Percentiles rank a stretch among this genome's conserved stretches.
These are phyloP conservation scores for Mucor plumbeus DNA, from an alignment of 371 early-diverging fungal genomes.

Conservation along the genomic window DNA sequence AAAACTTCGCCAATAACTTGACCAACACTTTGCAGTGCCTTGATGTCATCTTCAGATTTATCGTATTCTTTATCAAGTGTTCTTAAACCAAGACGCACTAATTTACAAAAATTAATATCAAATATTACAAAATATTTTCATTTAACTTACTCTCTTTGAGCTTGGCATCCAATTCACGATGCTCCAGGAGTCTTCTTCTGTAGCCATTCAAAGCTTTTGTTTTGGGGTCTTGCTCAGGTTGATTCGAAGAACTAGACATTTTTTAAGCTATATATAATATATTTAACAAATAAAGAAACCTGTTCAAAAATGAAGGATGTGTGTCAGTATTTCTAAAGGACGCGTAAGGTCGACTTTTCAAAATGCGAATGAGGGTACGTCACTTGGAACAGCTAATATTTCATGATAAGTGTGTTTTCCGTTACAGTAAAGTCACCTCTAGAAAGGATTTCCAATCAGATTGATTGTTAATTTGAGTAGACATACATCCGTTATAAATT, in stretches of 20 bases:
- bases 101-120: slow-evolving; percentile 1
- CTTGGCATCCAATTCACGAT: slow-evolving; percentile 93
- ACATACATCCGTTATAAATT: too few species aligned
- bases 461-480: not conserved
- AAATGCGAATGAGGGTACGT: slow-evolving; percentile 2
- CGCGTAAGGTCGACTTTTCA: slow-evolving; percentile 18
- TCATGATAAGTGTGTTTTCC: too few species aligned
- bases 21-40: slow-evolving; percentile 98
- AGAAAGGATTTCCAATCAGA: not conserved
- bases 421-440: too few species aligned
- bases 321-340: slow-evolving; percentile 10
- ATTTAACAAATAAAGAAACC: slow-evolving; percentile 10
- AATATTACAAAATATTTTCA: not conserved
- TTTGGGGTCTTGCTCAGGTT: slow-evolving; percentile 47
- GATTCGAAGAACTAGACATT: slow-evolving; percentile 43
- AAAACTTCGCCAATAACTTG: slow-evolving; percentile 99
- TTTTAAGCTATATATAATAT: slow-evolving; percentile 4
- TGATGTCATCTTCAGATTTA: slow-evolving; percentile 98
- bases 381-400: not conserved
- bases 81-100: slow-evolving; percentile 88
- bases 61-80: slow-evolving; percentile 87
- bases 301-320: not conserved
- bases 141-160: slow-evolving; percentile 85
- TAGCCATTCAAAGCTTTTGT: slow-evolving; percentile 85
- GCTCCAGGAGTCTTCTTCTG: slow-evolving; percentile 87